Base-by-base conservation (phyloP, 345 rosid species). In the Corymbia maculata region DNA sequence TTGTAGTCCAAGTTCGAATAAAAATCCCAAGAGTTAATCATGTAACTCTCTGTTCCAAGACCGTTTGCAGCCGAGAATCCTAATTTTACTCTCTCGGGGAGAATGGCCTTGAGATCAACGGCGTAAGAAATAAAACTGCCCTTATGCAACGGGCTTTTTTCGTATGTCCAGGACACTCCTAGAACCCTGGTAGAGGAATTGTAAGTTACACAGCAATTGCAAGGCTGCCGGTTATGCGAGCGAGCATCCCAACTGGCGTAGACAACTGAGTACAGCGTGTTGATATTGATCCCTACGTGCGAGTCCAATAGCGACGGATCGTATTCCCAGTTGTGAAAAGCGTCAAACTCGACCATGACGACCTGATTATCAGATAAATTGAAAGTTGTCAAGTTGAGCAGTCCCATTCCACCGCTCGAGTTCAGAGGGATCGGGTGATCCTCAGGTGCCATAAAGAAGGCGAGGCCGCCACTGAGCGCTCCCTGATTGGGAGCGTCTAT, bases 401-500 rank as follows among this genome's bases (percentile, higher is more conserved):
- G 87, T 79, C 95, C 94, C 17, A 94, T 55, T 4, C 94, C 94
- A 30, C 92, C 93, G 2, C 87, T 91, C 4, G 94, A 94, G 87
- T 94, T 93, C 3, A 90, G 91, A 6, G 95, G 95, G 87, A 94
- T 93, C 12, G 87, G 88, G 44, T 86, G 92, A 28, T 91, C 93
- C 6, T 85, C 89, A 7, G 93, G 90, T 52, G 92, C 93, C 10
- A 93, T 88, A 75, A 93, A 94, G 90, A 94, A 93, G 4, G 86
- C 91, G 28, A 93, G 32, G 8, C 94, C 93, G 6, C 87, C 86
- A 21, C 89, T 90, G 68, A 88, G 84, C 8, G 1, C 0, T 0
- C 88, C 9, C 42, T 36, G 42, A 0, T 16, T 42, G 57, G 36
- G 64, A 3, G 88, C 30, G 13, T 91, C 89, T 21, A 94, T 90